A percentile compares a stretch with the other conserved stretches of the same genome.
Evolutionary conservation across 1,284 basidiomycete genomes (phyloP).

Genomic region (Takashimella tepidaria): DNA sequence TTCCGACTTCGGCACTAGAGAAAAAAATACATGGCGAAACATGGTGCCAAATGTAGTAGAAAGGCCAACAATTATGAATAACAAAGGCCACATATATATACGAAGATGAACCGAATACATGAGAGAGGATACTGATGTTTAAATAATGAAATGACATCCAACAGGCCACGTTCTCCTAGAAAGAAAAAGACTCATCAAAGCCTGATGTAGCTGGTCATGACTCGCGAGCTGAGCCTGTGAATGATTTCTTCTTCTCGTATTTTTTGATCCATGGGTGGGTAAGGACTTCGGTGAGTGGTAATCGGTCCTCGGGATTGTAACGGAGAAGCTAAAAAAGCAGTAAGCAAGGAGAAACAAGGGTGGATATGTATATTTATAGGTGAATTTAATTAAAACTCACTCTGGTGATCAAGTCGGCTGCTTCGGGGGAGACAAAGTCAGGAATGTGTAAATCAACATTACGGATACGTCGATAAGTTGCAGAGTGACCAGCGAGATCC

Average conservation of each 20-base stretch:
- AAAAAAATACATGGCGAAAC: no score
- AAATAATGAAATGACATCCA: no score
- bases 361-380: no score
- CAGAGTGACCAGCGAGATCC: constrained; percentile 45
- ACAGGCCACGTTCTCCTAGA: no score
- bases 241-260: constrained; percentile 52
- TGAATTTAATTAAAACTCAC: constrained; percentile 49
- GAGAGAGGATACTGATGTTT: no score
- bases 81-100: no score
- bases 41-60: no score
- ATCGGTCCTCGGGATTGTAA: constrained; percentile 74
- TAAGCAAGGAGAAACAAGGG: not conserved
- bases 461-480: constrained; percentile 71
- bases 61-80: no score
- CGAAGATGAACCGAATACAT: no score
- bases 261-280: constrained; percentile 90
- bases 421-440: constrained; percentile 58
- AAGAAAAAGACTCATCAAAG: no score
- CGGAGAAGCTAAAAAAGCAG: constrained; percentile 65
- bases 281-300: constrained; percentile 75
- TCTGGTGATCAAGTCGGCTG: constrained; percentile 60
- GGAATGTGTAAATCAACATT: constrained; percentile 73
- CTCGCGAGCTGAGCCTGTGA: not conserved
- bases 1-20: no score
- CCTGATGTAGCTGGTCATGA: not conserved